Base-by-base conservation (phyloP, 2,329 filamentous ascomycete genomes). In the Monosporascus sp. region DNA sequence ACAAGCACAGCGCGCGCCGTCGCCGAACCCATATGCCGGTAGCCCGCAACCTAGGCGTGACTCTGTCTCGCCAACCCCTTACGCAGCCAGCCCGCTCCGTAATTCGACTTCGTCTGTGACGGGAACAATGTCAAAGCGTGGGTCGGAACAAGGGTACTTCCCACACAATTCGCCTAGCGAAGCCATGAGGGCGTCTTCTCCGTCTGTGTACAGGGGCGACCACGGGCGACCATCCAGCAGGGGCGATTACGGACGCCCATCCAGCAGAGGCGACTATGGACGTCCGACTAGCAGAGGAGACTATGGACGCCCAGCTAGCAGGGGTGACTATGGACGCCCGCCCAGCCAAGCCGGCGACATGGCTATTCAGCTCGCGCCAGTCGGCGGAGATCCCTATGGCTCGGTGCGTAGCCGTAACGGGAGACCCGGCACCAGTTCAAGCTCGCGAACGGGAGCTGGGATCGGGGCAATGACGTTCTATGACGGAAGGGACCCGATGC, bases 361-460 rank as follows among this genome's bases (percentile, higher is more conserved):
- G 84, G 82, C 87, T 38, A 76, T 90, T 53, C 87, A 90, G 69
- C 75, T 90, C 35, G 84, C 81, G 2, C 77, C 79, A 78, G 62
- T 78, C 14, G 75, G 74, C 7, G 77, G 81, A 54, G 81, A 85
- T 52, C 72, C 74, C 26, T 86, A 87, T 60, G 82, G 81, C 24
- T 85, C 82, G 45, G 51, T 61, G 2, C 65, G 66, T 24, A 55
- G 61, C 37, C 64, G 76, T 61, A 73, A 80, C 54, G 75, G 67
- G 63, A 78, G 76, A 63, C 78, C 78, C 2, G 74, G 73, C 5
- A 76, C 75, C 3, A 75, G 73, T 61, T 55, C 58, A 2, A 66
- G 67, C 67, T 55, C 70, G 61, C 58, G 76, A 73, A 50, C 73
- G 75, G 20, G 43, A 16, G 20, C 22, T 46, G 43, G 43, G 11